Percentiles rank a stretch among this genome's conserved stretches.
These are phyloP conservation scores for Penium margaritaceum DNA, from an alignment of 139 green algal species.

Conservation along the genomic window DNA sequence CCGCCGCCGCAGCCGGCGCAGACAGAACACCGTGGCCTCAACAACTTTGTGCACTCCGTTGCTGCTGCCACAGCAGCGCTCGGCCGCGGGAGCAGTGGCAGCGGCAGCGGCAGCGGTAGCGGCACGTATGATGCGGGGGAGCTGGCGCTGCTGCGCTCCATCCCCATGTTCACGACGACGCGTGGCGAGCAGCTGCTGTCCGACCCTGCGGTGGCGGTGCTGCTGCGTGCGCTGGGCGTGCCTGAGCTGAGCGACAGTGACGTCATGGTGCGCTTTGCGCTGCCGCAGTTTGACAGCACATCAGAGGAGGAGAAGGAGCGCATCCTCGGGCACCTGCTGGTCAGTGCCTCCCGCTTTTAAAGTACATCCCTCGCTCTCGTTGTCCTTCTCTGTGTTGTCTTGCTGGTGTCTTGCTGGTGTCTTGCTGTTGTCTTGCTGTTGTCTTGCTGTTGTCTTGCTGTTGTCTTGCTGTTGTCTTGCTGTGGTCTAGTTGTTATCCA, in stretches of 20 bases:
- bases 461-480: too few relatives aligned
- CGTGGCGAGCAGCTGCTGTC: not conserved
- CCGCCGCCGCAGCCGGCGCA: too few relatives aligned
- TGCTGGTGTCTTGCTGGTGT: too few relatives aligned
- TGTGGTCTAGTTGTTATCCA: too few relatives aligned
- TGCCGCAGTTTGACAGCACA: constrained; percentile 42
- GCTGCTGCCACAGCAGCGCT: too few relatives aligned
- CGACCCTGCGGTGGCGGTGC: not conserved
- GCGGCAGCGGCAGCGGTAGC: too few relatives aligned
- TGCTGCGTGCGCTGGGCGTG: constrained; percentile 43
- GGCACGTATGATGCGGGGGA: constrained; percentile 8
- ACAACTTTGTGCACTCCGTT: constrained; percentile 7
- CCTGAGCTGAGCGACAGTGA: constrained; percentile 31
- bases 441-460: too few relatives aligned
- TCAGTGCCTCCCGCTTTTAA: not conserved
- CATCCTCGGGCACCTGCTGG: constrained; percentile 39
- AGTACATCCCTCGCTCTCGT: too few relatives aligned
- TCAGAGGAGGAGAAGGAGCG: constrained; percentile 4
- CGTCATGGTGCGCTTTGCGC: constrained; percentile 32
- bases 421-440: too few relatives aligned
- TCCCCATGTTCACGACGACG: constrained; percentile 34
- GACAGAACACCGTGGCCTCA: too few relatives aligned
- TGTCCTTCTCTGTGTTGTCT: too few relatives aligned
- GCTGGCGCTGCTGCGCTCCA: constrained; percentile 5
- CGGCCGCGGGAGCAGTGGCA: too few relatives aligned